Base-by-base conservation (phyloP, 139 green algal species). In the Picochlorum costavermella region DNA sequence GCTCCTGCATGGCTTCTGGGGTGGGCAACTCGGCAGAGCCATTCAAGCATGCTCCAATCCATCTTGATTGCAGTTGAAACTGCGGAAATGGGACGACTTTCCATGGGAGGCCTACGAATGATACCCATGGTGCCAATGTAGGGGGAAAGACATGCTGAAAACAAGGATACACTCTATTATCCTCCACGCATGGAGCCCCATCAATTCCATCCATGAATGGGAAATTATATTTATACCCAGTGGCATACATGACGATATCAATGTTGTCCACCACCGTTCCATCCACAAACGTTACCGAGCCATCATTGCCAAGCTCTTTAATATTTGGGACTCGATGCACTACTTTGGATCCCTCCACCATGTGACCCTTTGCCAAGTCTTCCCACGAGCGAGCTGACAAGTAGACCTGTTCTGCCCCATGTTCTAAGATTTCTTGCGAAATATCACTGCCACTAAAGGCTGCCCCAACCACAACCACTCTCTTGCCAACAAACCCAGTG, bases 381-480 rank as follows among this genome's bases (percentile, higher is more conserved):
- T 79, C 46, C 74, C 75, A 90, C 3, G 29, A 56, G 2, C 83
- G 64, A 0, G 76, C 76, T 26, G 62, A 82, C n/a, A 91, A 64
- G 46, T 85, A 45, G 16, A 33, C 58, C 62, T 56, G 53, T 68
- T 30, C 60, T 20, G 30, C 75, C 75, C 58, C 58, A 14, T 57
- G 26, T 2, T 60, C 56, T 0, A 75, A 72, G 20, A 88, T 63
- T 68, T 92, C 85, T 8, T 79, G 43, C 4, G 63, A 53, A n/a
- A 88, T 76, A 64, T 85, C 75, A 51, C 70, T 69, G 16, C 84
- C 84, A 30, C 67, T 81, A 49, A 71, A 71, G 12, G 71, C 71
- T 2, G 86, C 86, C 2, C 86, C 86, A 16, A 93, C 56, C 23
- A 92, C 56, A 56, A 92, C 49, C n/a, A 93, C 86, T 28, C 20